Percentiles rank a stretch among this genome's conserved stretches.
Conservation (phyloP, 2,329 filamentous ascomycete genomes). For the Podosphaera xanthii region DNA sequence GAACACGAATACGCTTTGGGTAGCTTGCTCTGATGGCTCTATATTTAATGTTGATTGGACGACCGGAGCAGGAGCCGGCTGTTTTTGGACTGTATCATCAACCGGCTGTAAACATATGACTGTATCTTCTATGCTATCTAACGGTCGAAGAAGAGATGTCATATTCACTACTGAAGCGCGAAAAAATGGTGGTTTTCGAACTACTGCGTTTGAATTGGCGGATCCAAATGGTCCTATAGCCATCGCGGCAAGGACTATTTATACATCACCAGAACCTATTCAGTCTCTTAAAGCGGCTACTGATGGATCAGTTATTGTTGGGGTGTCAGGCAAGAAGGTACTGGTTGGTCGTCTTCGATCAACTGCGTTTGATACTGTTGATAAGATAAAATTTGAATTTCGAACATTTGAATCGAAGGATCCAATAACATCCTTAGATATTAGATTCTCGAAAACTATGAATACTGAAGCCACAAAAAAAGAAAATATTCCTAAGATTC, state of each 20-base stretch:
- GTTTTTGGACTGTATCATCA: conserved; percentile 19
- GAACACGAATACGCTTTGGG: conserved; percentile 29
- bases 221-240: conserved; percentile 12
- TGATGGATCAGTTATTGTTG: conserved; percentile 34
- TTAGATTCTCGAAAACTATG: conserved; percentile 22
- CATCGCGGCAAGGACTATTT: conserved; percentile 19
- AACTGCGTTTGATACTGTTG: conserved; percentile 16
- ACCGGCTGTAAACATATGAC: conserved; percentile 17
- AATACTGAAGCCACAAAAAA: conserved; percentile 11
- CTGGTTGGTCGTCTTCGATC: conserved; percentile 32
- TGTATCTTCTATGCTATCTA: conserved; percentile 16
- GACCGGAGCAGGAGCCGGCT: conserved; percentile 21
- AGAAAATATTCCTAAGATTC: conserved; percentile 13
- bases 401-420: conserved; percentile 36
- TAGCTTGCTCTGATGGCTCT: conserved; percentile 32
- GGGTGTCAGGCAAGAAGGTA: conserved; percentile 28
- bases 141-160: conserved; percentile 15
- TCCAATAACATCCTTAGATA: conserved; percentile 42
- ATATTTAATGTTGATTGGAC: conserved; percentile 38
- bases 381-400: conserved; percentile 30
- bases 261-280: conserved; percentile 18
- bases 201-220: conserved; percentile 17
- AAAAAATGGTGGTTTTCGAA: conserved; percentile 14
- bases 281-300: conserved; percentile 27
- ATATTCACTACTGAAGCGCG: conserved; percentile 16